phyloP scores from a whole-genome alignment of 139 green algal genomes.

The Haematococcus lacustris region DNA sequence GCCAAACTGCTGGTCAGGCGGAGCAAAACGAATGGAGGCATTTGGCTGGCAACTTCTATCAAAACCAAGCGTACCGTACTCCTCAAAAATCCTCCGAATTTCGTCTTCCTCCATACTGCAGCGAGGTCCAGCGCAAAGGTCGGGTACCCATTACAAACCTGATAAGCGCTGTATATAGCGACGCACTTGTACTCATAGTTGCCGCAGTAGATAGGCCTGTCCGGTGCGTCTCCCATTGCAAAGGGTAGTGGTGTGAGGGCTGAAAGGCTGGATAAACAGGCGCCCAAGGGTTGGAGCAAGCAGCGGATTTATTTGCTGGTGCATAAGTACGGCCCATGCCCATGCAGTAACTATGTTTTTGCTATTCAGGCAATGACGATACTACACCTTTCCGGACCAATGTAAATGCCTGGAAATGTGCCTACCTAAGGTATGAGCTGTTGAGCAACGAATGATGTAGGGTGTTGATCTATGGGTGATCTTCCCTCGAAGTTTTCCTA shows the following conservation, averaged over 20 bases:
- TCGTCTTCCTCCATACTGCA: neutral
- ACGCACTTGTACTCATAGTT: conserved; percentile 4
- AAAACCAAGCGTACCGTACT: neutral
- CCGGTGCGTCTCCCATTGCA: neutral
- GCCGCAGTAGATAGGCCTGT: neutral
- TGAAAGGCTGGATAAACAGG: too few species aligned
- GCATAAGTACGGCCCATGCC: too few species aligned
- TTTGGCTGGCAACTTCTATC: neutral
- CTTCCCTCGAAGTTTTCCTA: too few species aligned
- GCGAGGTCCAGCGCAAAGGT: neutral
- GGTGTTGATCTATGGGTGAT: too few species aligned
- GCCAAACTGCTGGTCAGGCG: neutral
- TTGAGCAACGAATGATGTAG: too few species aligned
- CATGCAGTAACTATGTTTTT: too few species aligned
- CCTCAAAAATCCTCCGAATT: neutral
- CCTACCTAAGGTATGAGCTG: too few species aligned
- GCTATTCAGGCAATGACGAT: too few species aligned
- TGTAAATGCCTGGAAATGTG: too few species aligned
- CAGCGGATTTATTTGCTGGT: too few species aligned
- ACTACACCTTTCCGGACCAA: too few species aligned
- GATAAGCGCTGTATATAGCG: neutral
- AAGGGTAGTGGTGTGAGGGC: neutral
- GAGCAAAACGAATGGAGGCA: neutral
- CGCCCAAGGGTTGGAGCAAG: too few species aligned
- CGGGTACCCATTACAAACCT: neutral